Evolutionary conservation across 2,329 filamentous ascomycete genomes (phyloP).

Genomic region (Aspergillus brunneoviolaceus): DNA sequence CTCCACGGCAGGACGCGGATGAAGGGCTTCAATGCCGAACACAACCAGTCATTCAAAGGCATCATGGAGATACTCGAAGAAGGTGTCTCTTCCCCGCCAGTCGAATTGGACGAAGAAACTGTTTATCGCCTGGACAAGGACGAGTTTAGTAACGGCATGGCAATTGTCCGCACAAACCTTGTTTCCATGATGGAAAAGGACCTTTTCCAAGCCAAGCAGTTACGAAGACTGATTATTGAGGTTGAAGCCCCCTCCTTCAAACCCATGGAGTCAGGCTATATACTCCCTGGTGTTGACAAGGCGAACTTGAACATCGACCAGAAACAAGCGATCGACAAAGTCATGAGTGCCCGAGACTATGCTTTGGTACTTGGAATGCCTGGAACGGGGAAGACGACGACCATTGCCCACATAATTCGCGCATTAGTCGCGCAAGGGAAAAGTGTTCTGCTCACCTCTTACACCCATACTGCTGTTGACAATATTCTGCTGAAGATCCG

Average conservation of each 20-base stretch:
- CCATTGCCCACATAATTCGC: constrained; percentile 94
- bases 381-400: constrained; percentile 96
- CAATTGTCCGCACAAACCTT: constrained; percentile 88
- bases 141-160: constrained; percentile 98
- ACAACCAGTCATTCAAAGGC: constrained; percentile 83
- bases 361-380: constrained; percentile 98
- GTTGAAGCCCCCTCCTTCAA: constrained; percentile 73
- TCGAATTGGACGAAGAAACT: constrained; percentile 51
- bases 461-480: constrained; percentile 96
- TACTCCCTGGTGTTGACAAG: constrained; percentile 54
- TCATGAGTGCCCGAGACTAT: constrained; percentile 94
- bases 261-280: constrained; percentile 61
- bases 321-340: constrained; percentile 80
- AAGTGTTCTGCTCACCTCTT: constrained; percentile 88
- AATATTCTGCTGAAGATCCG: constrained; percentile 94
- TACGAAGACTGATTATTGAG: constrained; percentile 79
- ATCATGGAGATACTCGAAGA: constrained; percentile 80
- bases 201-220: constrained; percentile 66
- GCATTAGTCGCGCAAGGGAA: constrained; percentile 86
- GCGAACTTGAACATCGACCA: constrained; percentile 83
- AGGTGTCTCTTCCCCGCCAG: constrained; percentile 36
- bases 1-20: constrained; percentile 81
- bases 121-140: constrained; percentile 91
- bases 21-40: constrained; percentile 69
- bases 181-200: constrained; percentile 86